These are phyloP conservation scores for Cucurbita moschata DNA, from an alignment of 306 rosid genomes.

Conservation along the genomic window DNA sequence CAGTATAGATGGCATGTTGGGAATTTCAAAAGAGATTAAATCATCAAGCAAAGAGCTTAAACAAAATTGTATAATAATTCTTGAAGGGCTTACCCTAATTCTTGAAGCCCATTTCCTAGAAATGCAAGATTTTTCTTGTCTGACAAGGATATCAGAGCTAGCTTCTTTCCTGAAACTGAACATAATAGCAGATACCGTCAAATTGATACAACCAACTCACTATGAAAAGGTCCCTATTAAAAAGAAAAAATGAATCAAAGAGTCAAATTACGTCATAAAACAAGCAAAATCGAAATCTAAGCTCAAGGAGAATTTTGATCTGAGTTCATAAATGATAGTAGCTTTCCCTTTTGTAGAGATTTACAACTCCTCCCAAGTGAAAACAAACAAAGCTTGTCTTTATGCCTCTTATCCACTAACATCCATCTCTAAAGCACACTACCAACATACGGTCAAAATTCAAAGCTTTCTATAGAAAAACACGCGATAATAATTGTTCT, in stretches of 20 bases:
- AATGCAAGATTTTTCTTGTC: slow-evolving; percentile 70
- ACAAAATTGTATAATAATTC: background rate
- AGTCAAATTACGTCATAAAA: background rate
- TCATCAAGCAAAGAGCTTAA: background rate
- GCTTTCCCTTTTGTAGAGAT: background rate
- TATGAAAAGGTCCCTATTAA: background rate
- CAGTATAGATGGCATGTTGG: background rate
- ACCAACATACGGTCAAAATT: background rate
- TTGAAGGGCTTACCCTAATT: slow-evolving; percentile 49
- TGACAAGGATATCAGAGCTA: slow-evolving; percentile 76
- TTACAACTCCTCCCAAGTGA: background rate
- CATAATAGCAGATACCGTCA: background rate
- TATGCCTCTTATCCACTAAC: background rate
- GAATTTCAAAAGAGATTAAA: background rate
- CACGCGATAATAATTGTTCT: background rate
- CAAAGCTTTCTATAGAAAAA: background rate
- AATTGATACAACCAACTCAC: background rate
- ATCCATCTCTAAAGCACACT: background rate
- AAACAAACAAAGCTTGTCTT: background rate
- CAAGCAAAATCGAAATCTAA: background rate
- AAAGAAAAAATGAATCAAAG: background rate
- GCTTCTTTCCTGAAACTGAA: slow-evolving; percentile 43
- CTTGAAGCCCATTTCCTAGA: slow-evolving; percentile 68
- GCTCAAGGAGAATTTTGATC: background rate
- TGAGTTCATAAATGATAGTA: background rate